Percentiles rank a stretch among this genome's conserved stretches.
Evolutionary conservation across 306 rosid species (phyloP).

Genomic region (Sesbania bispinosa): DNA sequence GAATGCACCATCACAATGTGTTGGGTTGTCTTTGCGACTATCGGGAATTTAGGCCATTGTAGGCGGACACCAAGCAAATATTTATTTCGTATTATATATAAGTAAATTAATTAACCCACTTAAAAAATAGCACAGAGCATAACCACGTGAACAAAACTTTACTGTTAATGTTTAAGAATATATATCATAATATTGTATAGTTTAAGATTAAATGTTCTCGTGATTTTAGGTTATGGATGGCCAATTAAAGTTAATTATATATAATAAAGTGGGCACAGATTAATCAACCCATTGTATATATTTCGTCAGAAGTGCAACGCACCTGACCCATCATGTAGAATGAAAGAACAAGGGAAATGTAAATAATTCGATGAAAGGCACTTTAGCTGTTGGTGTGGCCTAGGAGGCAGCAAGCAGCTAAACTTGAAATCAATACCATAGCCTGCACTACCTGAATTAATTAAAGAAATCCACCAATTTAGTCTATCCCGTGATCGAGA

Average conservation of each 20-base stretch:
- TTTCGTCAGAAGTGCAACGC: constrained; percentile 25
- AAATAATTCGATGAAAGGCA: neutral
- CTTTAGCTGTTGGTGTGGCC: neutral
- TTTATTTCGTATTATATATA: neutral
- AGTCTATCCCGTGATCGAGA: neutral
- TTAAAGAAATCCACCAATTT: neutral
- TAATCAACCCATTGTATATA: neutral
- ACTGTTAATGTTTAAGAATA: constrained; percentile 11
- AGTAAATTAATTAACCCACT: too few species aligned
- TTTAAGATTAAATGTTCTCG: constrained; percentile 57
- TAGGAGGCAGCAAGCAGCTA: neutral
- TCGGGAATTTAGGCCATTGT: constrained; percentile 55
- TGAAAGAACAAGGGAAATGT: neutral
- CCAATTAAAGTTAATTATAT: neutral
- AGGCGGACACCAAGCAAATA: constrained; percentile 36
- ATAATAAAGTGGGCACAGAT: neutral
- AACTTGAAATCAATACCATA: neutral
- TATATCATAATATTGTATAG: neutral
- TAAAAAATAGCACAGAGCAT: neutral
- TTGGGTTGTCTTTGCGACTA: constrained; percentile 27
- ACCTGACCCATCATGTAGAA: constrained; percentile 19
- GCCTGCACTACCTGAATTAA: neutral
- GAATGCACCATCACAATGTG: constrained; percentile 31
- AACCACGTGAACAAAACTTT: constrained; percentile 27
- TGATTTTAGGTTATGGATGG: constrained; percentile 41